These are phyloP conservation scores for Exophiala lecanii-corni DNA, from an alignment of 2,329 filamentous ascomycete species.

Conservation along the genomic window DNA sequence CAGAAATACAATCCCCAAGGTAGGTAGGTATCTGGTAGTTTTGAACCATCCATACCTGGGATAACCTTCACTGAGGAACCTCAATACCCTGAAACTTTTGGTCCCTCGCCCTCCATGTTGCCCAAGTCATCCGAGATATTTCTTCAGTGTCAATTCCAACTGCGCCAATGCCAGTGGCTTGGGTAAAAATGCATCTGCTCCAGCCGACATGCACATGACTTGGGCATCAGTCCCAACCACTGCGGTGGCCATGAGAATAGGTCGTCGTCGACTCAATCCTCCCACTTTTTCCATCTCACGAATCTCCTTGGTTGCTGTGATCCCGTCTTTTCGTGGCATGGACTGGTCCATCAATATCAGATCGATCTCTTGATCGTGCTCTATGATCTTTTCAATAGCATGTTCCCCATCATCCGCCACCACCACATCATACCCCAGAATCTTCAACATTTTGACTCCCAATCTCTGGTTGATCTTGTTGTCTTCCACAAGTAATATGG, in stretches of 20 bases:
- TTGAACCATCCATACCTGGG: too few species aligned
- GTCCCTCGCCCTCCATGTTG: too few species aligned
- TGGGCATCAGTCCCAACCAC: slow-evolving; percentile 29
- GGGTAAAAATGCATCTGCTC: slow-evolving; percentile 30
- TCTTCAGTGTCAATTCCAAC: slow-evolving; percentile 18
- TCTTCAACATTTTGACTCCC: slow-evolving; percentile 62
- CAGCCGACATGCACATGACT: slow-evolving; percentile 28
- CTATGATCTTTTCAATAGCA: slow-evolving; percentile 26
- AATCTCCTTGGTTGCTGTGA: slow-evolving; percentile 30
- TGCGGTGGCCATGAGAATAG: slow-evolving; percentile 32
- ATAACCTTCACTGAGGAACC: too few species aligned
- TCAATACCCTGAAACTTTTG: too few species aligned
- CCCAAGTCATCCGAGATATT: slow-evolving; percentile 15
- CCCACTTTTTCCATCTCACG: slow-evolving; percentile 32
- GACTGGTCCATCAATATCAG: slow-evolving; percentile 33
- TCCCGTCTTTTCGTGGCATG: slow-evolving; percentile 32
- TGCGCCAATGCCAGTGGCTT: slow-evolving; percentile 28
- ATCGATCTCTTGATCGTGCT: slow-evolving; percentile 27
- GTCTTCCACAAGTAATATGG: slow-evolving; percentile 62
- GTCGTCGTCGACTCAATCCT: slow-evolving; percentile 19
- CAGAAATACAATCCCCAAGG: too few species aligned
- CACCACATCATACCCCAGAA: slow-evolving; percentile 61
- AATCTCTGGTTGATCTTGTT: slow-evolving; percentile 49
- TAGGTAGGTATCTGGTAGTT: too few species aligned
- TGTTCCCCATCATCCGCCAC: slow-evolving; percentile 30